Base-by-base conservation (phyloP, 1,284 basidiomycete species). In the Golubevia pallescens region DNA sequence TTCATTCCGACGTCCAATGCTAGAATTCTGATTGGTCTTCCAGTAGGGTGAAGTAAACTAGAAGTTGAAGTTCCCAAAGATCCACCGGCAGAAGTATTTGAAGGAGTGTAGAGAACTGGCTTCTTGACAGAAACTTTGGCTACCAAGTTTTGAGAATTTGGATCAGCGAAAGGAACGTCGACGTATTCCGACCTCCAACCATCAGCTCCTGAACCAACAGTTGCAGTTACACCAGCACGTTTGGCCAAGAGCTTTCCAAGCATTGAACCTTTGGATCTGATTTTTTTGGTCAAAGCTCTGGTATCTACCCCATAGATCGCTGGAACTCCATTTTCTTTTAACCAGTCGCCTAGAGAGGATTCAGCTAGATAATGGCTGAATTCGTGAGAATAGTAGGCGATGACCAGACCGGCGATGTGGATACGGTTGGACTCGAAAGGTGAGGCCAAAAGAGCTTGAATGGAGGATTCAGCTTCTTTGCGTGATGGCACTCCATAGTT, bases 1-100 rank as follows among this genome's bases (percentile, higher is more conserved):
- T 99, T 99, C 93, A 99, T 98, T 55, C 97, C 97, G 63, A 99
- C 95, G 86, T 99, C 97, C 65, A 99, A 88, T 3, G 94, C 94
- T 21, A 99, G 84, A 59, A 99, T 90, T 70, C 97, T 92, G 51
- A 99, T 86, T 1, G 91, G 88, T 60, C 95, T 61, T 21, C 88
- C 89, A 1, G 91, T 91, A 1, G 94, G 93, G 86, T 99, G 94
- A 60, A 91, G 83, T 68, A 89, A 89, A 32, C 90, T 88, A 5
- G 86, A 86, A 48, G 86, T 86, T 24, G 59, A 69, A 61, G 75
- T 78, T 55, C 88, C 88, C 51, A 58, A 87, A 80, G 51, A 87
- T 84, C 48, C 86, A 81, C 48, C 87, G 86, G 57, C 65, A 3
- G 72, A 58, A n/a, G 81, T 84, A 73, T 82, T 81, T 54, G 72